phyloP scores from a whole-genome alignment of 768 basidiomycete genomes.

The Serendipita sp. region DNA sequence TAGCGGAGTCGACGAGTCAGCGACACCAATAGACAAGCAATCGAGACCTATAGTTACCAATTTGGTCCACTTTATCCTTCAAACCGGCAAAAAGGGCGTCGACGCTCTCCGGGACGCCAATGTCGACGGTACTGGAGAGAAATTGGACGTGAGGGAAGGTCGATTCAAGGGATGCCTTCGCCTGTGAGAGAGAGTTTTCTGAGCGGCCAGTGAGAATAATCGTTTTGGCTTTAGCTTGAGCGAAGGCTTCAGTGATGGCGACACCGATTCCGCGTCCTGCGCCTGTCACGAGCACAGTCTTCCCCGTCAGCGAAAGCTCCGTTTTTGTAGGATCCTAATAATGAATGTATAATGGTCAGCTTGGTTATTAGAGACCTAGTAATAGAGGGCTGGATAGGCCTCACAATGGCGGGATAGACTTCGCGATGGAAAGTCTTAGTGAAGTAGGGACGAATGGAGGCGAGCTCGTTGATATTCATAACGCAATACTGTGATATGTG shows the following conservation, averaged over 20 bases:
- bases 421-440: not conserved
- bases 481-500: no score
- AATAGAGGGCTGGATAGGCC: not conserved
- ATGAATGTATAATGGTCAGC: no score
- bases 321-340: not conserved
- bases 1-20: no score
- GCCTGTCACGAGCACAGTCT: constrained; percentile 2
- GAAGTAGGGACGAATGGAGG: not conserved
- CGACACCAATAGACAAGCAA: no score
- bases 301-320: not conserved
- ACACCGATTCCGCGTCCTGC: not conserved
- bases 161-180: not conserved
- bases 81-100: not conserved
- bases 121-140: not conserved
- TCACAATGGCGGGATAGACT: not conserved
- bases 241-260: not conserved
- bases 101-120: not conserved
- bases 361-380: not conserved
- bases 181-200: not conserved
- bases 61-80: not conserved
- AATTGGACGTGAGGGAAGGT: not conserved
- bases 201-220: not conserved
- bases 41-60: no score
- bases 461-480: constrained; percentile 1
- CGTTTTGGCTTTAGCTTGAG: not conserved